These are phyloP conservation scores for Vararia minispora DNA, from an alignment of 768 basidiomycete species.

Conservation along the genomic window DNA sequence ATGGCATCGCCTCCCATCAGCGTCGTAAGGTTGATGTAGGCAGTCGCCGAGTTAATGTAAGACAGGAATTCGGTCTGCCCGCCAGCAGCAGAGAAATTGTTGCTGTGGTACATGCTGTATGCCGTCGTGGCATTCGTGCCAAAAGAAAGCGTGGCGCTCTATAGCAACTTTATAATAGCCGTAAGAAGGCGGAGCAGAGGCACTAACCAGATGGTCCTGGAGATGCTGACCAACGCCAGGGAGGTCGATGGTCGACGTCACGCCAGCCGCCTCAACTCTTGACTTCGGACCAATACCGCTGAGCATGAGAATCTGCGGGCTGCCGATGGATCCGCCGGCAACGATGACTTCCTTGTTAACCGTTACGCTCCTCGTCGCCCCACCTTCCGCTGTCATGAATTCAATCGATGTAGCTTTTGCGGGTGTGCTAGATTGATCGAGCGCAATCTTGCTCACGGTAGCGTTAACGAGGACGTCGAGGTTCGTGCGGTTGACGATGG, in stretches of 20 bases:
- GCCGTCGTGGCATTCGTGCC: conserved; percentile 28
- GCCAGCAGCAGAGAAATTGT: conserved; percentile 7
- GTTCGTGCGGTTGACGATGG: conserved; percentile 49
- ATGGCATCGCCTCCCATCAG: conserved; percentile 28
- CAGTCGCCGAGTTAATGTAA: conserved; percentile 53
- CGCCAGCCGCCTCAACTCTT: conserved; percentile 33
- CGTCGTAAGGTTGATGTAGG: conserved; percentile 42
- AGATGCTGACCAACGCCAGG: conserved; percentile 54
- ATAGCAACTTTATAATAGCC: background rate
- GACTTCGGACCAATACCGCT: conserved; percentile 50
- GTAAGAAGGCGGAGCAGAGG: background rate
- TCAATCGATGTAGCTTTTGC: conserved; percentile 34
- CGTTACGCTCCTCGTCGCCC: conserved; percentile 29
- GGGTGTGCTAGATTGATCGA: conserved; percentile 22
- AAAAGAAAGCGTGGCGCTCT: conserved; percentile 28
- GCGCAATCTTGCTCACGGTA: conserved; percentile 46
- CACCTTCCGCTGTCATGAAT: conserved; percentile 29
- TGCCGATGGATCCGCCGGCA: conserved; percentile 37
- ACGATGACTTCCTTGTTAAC: conserved; percentile 52
- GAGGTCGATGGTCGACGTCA: conserved; percentile 34
- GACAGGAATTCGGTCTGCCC: conserved; percentile 30
- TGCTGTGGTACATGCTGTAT: too few species aligned
- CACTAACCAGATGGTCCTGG: conserved; percentile 38
- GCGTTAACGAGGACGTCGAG: conserved; percentile 50
- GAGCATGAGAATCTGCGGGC: conserved; percentile 42